Evolutionary conservation across 78 protist genomes (phyloP), one percentile per base, ranked within the genome.

Genomic region (Dictyostelium purpureum): DNA sequence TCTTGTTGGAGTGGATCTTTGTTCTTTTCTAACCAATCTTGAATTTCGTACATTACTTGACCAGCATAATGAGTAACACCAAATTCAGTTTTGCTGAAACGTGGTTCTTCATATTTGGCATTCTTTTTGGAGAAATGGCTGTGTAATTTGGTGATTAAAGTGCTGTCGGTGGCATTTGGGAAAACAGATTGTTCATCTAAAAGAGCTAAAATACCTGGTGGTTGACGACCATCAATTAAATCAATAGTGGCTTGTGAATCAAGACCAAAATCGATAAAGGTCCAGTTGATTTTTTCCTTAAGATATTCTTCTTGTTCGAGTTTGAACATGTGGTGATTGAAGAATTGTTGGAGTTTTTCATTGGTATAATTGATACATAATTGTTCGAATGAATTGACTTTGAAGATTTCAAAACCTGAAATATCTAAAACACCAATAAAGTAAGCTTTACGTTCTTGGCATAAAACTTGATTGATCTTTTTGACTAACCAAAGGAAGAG

Each of bases 261-360:
- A 26, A 97, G 87, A 56, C 97, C 98, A 28, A 96, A 97, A 79
- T 97, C 96, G 43, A 96, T 92, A 59, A 94, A 95, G 21, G 90
- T 83, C 98, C 98, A 97, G 67, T 96, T 96, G 96, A 97, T 96
- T 31, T 79, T 89, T 71, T 97, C 99, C 9, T 42, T 10, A 59
- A 79, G 24, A 96, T 97, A 97, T 83, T 97, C 98, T 80, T 96
- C 97, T 90, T 97, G 98, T 93, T 98, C 99, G 42, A 96, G 88
- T 52, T 61, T 56, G 76, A 99, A 98, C 97, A 98, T 97, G 94
- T 96, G 96, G 79, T 89, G 94, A 97, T 98, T 99, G 99, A 98
- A 99, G 87, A 96, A 97, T 78, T 97, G 98, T 94, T 99, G 99
- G 77, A 99, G 96, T 89, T 91, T 97, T 91, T 99, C 99, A 91